Percentiles rank a stretch among this genome's conserved stretches.
These are phyloP conservation scores for Millerozyma miso DNA, from an alignment of 805 yeast genomes.

Conservation along the genomic window DNA sequence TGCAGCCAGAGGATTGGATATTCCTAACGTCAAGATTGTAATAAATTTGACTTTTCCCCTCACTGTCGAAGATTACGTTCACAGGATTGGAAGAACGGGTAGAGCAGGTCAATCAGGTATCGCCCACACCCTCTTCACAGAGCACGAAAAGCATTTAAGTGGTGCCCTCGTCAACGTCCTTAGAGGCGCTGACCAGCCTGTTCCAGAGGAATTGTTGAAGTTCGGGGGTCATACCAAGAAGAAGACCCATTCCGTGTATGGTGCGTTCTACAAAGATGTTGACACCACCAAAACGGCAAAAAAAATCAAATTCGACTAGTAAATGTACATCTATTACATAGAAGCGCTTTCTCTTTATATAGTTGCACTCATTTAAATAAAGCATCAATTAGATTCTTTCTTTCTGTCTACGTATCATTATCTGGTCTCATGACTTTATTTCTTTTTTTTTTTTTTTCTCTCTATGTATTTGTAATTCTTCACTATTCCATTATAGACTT, in stretches of 20 bases:
- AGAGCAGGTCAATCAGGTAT: constrained; percentile 95
- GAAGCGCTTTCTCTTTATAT: not conserved
- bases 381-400: too few relatives aligned
- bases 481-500: not conserved
- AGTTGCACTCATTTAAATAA: not conserved
- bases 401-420: not conserved
- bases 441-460: not conserved
- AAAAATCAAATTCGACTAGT: constrained; percentile 76
- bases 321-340: not conserved
- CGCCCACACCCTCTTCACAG: constrained; percentile 94
- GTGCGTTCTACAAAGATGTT: constrained; percentile 93
- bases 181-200: constrained; percentile 91
- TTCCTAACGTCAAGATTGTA: constrained; percentile 94
- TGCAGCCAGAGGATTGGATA: constrained; percentile 96
- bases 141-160: constrained; percentile 91
- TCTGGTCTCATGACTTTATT: not conserved
- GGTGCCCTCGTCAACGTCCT: constrained; percentile 92
- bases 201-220: constrained; percentile 90
- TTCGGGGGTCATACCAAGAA: constrained; percentile 98
- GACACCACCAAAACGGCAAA: constrained; percentile 81
- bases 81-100: constrained; percentile 96
- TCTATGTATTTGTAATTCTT: not conserved
- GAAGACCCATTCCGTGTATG: constrained; percentile 97
- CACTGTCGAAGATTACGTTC: constrained; percentile 95
- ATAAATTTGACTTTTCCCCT: constrained; percentile 94